Evolutionary conservation across 768 basidiomycete genomes (phyloP).

Genomic region (Calocera viscosa): DNA sequence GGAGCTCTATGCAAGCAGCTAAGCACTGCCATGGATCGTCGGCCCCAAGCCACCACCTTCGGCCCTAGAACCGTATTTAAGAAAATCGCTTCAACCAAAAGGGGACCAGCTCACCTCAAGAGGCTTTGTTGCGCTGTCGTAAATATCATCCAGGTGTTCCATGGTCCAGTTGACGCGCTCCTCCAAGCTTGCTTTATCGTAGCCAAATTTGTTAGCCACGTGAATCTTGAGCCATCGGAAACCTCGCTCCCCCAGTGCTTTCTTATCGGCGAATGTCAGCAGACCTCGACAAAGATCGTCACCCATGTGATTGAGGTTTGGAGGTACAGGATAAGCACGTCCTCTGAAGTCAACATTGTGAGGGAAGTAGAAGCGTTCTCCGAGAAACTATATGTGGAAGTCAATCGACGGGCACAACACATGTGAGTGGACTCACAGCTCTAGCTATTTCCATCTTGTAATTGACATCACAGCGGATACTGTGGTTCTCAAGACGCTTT

Average conservation of each 20-base stretch:
- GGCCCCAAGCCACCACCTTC: constrained; percentile 77
- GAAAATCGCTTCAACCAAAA: constrained; percentile 3
- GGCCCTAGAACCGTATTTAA: constrained; percentile 35
- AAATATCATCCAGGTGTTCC: constrained; percentile 60
- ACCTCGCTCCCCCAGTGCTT: constrained; percentile 70
- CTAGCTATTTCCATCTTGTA: constrained; percentile 95
- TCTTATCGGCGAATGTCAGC: constrained; percentile 66
- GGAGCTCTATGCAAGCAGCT: constrained; percentile 83
- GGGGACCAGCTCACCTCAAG: constrained; percentile 46
- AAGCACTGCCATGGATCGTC: constrained; percentile 98
- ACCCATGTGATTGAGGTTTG: constrained; percentile 89
- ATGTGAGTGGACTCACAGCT: constrained; percentile 43
- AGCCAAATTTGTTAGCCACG: constrained; percentile 82
- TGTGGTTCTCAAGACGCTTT: constrained; percentile 68
- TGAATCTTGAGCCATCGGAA: constrained; percentile 94
- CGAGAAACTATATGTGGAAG: constrained; percentile 49
- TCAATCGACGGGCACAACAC: background rate
- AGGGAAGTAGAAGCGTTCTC: constrained; percentile 79
- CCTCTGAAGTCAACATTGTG: constrained; percentile 98
- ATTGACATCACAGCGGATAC: constrained; percentile 83
- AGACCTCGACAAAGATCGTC: constrained; percentile 86
- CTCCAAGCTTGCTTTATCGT: constrained; percentile 87
- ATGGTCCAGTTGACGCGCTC: constrained; percentile 75
- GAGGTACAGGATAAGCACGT: constrained; percentile 90
- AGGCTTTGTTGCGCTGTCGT: constrained; percentile 71